Conservation (phyloP, 495 filamentous ascomycete species). For the Evansstolkia leycettana region DNA sequence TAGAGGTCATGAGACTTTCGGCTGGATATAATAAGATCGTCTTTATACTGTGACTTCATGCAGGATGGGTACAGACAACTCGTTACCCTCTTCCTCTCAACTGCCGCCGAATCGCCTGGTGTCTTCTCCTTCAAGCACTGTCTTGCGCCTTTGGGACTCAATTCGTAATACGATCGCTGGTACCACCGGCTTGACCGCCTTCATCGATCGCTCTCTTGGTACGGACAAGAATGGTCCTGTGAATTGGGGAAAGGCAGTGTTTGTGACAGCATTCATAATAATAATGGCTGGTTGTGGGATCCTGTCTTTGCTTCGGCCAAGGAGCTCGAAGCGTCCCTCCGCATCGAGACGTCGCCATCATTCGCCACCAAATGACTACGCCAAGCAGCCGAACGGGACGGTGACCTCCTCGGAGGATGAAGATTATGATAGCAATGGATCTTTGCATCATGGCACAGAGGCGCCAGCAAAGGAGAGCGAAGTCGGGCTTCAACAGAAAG, state of each 20-base stretch:
- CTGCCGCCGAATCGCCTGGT: slow-evolving; percentile 8
- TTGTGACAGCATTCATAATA: slow-evolving; percentile 21
- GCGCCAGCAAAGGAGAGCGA: slow-evolving; percentile 8
- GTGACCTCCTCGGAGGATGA: slow-evolving; percentile 34
- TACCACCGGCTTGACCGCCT: slow-evolving; percentile 7
- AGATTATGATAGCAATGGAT: slow-evolving; percentile 27
- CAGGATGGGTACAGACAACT: background rate
- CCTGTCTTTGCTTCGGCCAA: slow-evolving; percentile 23
- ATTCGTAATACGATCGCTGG: slow-evolving; percentile 3
- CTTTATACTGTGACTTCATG: too few species aligned
- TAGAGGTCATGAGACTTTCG: too few species aligned
- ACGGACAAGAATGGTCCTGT: slow-evolving; percentile 17
- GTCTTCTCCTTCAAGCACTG: slow-evolving; percentile 2
- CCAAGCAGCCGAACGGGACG: slow-evolving; percentile 19
- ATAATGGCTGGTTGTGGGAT: slow-evolving; percentile 32
- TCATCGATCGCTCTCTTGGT: slow-evolving; percentile 11
- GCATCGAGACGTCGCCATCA: slow-evolving; percentile 13
- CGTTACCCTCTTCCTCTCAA: slow-evolving; percentile 7
- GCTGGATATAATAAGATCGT: too few species aligned
- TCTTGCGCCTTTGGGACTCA: slow-evolving; percentile 8
- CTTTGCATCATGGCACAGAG: slow-evolving; percentile 21
- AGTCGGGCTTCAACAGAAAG: slow-evolving; percentile 11
- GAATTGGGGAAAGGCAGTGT: slow-evolving; percentile 21
- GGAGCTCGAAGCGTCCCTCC: slow-evolving; percentile 3
- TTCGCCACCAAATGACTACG: slow-evolving; percentile 12